Percentiles rank a stretch among this genome's conserved stretches.
Evolutionary conservation across 306 rosid species (phyloP).

Genomic region (Echinosophora koreensis): DNA sequence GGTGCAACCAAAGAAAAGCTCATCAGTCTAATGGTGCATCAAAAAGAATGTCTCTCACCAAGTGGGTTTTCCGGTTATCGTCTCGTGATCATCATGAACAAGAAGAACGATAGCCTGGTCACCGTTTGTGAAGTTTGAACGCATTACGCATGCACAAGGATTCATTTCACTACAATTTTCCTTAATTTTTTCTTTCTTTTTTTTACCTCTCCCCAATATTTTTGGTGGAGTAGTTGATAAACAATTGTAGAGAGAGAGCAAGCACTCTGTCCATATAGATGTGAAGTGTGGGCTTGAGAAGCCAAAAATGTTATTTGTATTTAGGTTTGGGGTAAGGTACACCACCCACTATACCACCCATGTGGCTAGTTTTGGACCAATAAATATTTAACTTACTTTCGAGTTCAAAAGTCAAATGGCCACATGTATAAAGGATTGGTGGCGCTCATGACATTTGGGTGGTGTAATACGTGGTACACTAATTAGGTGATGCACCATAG

Average conservation of each 20-base stretch:
- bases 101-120: slow-evolving; percentile 66
- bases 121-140: not conserved
- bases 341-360: too few relatives aligned
- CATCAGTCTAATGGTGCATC: slow-evolving; percentile 38
- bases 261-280: slow-evolving; percentile 77
- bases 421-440: too few relatives aligned
- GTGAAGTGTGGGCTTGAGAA: slow-evolving; percentile 61
- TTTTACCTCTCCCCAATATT: slow-evolving; percentile 43
- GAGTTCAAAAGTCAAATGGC: too few relatives aligned
- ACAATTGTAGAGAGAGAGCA: slow-evolving; percentile 54
- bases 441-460: too few relatives aligned
- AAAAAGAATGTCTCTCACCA: slow-evolving; percentile 61
- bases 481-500: too few relatives aligned
- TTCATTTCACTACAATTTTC: not conserved
- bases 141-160: slow-evolving; percentile 38
- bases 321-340: too few relatives aligned
- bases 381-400: too few relatives aligned
- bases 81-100: slow-evolving; percentile 64
- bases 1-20: slow-evolving; percentile 4
- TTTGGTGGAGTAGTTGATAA: slow-evolving; percentile 51
- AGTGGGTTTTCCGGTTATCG: slow-evolving; percentile 94
- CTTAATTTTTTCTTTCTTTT: not conserved
- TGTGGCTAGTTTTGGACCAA: too few relatives aligned
- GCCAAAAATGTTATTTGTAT: not conserved
- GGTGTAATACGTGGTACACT: too few relatives aligned